Evolutionary conservation across 2,329 filamentous ascomycete genomes (phyloP), one percentile per base, ranked within the genome.

Genomic region (Colletotrichum scovillei): DNA sequence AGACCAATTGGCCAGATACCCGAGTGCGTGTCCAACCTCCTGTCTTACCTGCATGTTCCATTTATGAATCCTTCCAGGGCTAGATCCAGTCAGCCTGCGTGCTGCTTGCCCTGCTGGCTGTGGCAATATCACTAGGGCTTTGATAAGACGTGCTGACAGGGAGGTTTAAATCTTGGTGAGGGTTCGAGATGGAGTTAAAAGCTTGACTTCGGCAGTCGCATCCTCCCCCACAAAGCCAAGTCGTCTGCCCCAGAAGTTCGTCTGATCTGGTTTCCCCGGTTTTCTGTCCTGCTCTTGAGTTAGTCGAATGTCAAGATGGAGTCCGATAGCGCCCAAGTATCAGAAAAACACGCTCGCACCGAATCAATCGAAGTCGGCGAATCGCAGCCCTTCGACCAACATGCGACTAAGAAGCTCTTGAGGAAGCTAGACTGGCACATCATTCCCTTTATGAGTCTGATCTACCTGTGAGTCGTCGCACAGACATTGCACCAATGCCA

Each of bases 391-490:
- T 72, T 62, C 16, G 69, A 72, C 22, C 30, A 26, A 16, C 30
- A 26, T n/a, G 58, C 69, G 9, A 72, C 86, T 22, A 86, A 84
- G 75, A 84, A 79, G 70, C 82, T 89, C 0, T 75, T 89, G 64
- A 80, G 85, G 76, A 86, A 87, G 79, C 79, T 87, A 75, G 85
- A 89, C 78, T 82, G 84, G 82, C 80, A 82, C 74, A 83, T 90
- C 35, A 87, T 90, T 49, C 88, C 88, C 2, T 87, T 89, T 78
- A 84, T 90, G 72, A 84, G 87, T 4, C 75, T 89, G 4, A 83
- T 90, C 28, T 90, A 90, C 75, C 79, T 90, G 80, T 83, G 71
- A 72, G 81, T 75, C 60, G 19, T 14, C 19, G 16, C 30, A 30
- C 26, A 30, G 26, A 16, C 24, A 16, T 32, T 57, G 9, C 16